Conservation (phyloP, 805 yeast species). For the Monosporozyma servazzii region DNA sequence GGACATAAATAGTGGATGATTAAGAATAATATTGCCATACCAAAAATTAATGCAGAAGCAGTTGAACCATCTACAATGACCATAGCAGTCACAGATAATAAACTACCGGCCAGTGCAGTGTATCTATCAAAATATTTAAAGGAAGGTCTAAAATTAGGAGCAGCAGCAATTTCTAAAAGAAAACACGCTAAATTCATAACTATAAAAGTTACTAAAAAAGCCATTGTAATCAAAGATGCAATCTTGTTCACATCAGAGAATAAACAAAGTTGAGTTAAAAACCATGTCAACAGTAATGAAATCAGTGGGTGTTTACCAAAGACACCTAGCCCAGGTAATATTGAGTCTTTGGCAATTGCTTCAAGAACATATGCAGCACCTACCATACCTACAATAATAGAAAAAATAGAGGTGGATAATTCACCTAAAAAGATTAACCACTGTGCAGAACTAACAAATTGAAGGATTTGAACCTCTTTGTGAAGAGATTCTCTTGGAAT, state of each 20-base stretch:
- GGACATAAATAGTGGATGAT: constrained; percentile 86
- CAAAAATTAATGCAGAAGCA: constrained; percentile 65
- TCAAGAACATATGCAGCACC: constrained; percentile 89
- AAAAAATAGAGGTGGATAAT: constrained; percentile 79
- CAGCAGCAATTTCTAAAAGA: constrained; percentile 75
- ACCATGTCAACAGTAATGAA: constrained; percentile 70
- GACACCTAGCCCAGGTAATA: constrained; percentile 66
- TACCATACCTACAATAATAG: constrained; percentile 89
- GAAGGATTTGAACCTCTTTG: constrained; percentile 76
- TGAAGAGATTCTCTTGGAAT: constrained; percentile 73
- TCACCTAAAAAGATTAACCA: constrained; percentile 78
- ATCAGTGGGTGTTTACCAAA: constrained; percentile 60
- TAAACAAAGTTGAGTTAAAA: constrained; percentile 72
- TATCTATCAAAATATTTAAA: constrained; percentile 75
- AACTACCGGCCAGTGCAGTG: constrained; percentile 73
- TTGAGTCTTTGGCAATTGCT: constrained; percentile 82
- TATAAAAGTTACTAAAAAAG: constrained; percentile 89
- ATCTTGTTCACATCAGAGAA: constrained; percentile 88
- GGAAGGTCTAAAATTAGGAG: constrained; percentile 97
- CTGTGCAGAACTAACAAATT: constrained; percentile 65
- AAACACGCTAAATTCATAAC: constrained; percentile 93
- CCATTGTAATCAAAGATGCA: constrained; percentile 95
- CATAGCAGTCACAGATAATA: constrained; percentile 73
- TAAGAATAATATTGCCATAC: constrained; percentile 56
- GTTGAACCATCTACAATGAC: constrained; percentile 87